A percentile compares a stretch with the other conserved stretches of the same genome.
Evolutionary conservation across 352 stramenopile species (phyloP).

Genomic region (Phytophthora litchii): DNA sequence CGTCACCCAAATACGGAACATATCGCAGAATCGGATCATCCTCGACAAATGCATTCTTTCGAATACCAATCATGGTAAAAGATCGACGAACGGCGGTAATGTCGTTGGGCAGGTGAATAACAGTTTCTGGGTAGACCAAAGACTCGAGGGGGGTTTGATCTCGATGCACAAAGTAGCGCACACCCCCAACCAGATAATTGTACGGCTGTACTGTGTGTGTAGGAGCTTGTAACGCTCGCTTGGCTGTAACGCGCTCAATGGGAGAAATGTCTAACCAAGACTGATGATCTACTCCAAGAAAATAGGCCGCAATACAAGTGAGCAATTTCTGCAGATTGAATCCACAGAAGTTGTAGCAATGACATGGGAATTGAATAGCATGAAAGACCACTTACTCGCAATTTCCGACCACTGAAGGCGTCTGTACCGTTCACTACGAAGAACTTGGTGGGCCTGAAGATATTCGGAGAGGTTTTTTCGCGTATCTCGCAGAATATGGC

Average conservation of each 20-base stretch:
- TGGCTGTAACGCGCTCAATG: constrained; percentile 41
- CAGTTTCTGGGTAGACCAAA: constrained; percentile 56
- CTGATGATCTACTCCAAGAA: constrained; percentile 32
- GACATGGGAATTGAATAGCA: not conserved
- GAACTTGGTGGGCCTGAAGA: constrained; percentile 22
- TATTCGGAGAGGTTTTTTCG: constrained; percentile 39
- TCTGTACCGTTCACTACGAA: constrained; percentile 33
- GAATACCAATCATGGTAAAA: constrained; percentile 73
- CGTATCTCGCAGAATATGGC: constrained; percentile 38
- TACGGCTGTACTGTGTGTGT: constrained; percentile 16
- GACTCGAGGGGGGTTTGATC: constrained; percentile 14
- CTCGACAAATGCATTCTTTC: constrained; percentile 74
- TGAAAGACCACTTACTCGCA: constrained; percentile 32
- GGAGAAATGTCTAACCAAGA: constrained; percentile 29
- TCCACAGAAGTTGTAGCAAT: not conserved
- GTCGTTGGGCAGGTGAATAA: constrained; percentile 52
- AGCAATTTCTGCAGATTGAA: too few species aligned
- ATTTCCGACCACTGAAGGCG: constrained; percentile 38
- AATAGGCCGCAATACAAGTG: not conserved
- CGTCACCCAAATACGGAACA: constrained; percentile 90
- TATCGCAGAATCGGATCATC: constrained; percentile 88
- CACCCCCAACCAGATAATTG: constrained; percentile 47
- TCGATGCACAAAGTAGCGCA: constrained; percentile 44
- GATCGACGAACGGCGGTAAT: constrained; percentile 54
- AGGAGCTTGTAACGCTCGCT: constrained; percentile 27